Conservation (phyloP, 768 basidiomycete genomes). For the Tylopilus cervinicoccineus region DNA sequence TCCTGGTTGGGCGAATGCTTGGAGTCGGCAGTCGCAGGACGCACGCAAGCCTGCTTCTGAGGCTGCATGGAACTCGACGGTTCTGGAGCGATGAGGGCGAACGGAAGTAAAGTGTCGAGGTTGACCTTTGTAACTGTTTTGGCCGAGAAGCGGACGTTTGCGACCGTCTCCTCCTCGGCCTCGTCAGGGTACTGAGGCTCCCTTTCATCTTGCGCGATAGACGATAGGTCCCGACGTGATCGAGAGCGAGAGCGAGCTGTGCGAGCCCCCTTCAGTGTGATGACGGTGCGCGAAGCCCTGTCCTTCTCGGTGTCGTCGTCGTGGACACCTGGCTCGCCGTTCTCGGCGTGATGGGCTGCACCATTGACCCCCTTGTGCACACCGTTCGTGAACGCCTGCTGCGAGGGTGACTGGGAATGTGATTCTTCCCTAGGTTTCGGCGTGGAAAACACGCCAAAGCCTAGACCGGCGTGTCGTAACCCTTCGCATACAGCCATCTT, state of each 20-base stretch:
- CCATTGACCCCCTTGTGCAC: constrained; percentile 29
- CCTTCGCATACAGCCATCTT: constrained; percentile 72
- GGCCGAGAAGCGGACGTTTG: constrained; percentile 76
- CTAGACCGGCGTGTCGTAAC: constrained; percentile 60
- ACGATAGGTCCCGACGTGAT: constrained; percentile 64
- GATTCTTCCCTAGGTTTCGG: constrained; percentile 25
- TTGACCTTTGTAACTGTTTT: constrained; percentile 59
- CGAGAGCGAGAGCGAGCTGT: constrained; percentile 65
- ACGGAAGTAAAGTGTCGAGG: constrained; percentile 60
- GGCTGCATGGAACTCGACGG: constrained; percentile 37
- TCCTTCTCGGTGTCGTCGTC: constrained; percentile 48
- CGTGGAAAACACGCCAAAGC: constrained; percentile 73
- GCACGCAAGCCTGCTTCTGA: constrained; percentile 9
- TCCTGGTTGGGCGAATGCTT: constrained; percentile 12
- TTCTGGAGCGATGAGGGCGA: constrained; percentile 79
- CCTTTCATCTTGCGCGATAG: constrained; percentile 53
- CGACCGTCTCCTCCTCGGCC: constrained; percentile 63
- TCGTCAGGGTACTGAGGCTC: constrained; percentile 55
- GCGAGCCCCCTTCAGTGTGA: constrained; percentile 54
- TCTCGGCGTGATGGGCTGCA: constrained; percentile 27
- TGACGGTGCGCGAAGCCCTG: constrained; percentile 65
- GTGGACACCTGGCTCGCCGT: constrained; percentile 23
- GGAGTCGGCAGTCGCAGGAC: constrained; percentile 20
- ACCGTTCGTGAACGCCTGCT: constrained; percentile 13
- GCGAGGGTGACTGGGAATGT: constrained; percentile 11